Evolutionary conservation across 306 rosid species (phyloP).

Genomic region (Quillaja saponaria): DNA sequence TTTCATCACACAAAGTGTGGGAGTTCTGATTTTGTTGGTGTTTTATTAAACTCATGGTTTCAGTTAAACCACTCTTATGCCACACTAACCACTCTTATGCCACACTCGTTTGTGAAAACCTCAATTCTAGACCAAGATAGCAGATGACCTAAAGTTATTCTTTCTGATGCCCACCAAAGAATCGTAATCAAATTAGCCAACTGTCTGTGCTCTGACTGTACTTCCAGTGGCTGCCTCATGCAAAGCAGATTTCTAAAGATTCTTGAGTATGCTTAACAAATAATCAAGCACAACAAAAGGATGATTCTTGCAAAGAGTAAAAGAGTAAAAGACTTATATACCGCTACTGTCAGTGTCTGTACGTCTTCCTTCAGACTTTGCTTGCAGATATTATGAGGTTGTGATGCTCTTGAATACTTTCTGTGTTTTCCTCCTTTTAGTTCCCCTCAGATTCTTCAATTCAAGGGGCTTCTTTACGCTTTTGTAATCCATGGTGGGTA

Average conservation of each 20-base stretch:
- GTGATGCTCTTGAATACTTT: slow-evolving; percentile 26
- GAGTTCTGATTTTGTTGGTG: too few species aligned
- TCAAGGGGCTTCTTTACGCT: slow-evolving; percentile 2
- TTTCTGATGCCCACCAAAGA: too few species aligned
- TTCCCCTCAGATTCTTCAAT: slow-evolving; percentile 36
- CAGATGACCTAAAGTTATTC: too few species aligned
- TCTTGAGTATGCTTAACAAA: slow-evolving; percentile 21
- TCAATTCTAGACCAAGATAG: too few species aligned
- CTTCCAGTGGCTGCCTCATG: slow-evolving; percentile 1
- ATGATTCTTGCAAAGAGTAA: slow-evolving; percentile 25
- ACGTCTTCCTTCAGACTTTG: slow-evolving; percentile 53
- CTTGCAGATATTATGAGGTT: slow-evolving; percentile 39
- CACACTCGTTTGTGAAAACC: not conserved
- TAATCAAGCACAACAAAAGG: slow-evolving; percentile 10
- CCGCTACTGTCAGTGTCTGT: not conserved
- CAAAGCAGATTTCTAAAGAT: slow-evolving; percentile 6
- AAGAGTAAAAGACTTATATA: too few species aligned
- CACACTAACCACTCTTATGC: too few species aligned
- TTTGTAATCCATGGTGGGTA: too few species aligned
- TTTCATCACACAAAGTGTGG: too few species aligned
- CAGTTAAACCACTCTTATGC: not conserved
- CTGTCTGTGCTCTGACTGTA: too few species aligned
- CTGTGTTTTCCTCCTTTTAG: not conserved
- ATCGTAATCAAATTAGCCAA: too few species aligned
- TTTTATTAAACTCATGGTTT: too few species aligned